phyloP scores from a whole-genome alignment of 306 rosid species.

The Vicia faba region DNA sequence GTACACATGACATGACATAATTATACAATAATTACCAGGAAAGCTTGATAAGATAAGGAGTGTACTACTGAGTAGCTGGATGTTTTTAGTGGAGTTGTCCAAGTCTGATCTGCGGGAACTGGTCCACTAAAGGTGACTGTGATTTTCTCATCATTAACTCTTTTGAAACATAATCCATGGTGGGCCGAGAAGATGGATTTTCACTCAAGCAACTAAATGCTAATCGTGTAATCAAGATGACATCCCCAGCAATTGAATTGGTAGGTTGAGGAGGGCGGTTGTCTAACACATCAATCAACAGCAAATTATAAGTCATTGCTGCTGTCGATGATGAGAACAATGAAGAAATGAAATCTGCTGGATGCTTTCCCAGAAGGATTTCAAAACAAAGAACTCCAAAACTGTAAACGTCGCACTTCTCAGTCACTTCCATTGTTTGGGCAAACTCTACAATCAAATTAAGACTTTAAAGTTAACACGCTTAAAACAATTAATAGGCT shows the following conservation, averaged over 20 bases:
- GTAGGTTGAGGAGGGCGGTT: neutral
- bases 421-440: conserved; percentile 20
- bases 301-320: neutral
- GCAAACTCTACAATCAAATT: conserved; percentile 32
- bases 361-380: conserved; percentile 34
- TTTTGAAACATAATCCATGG: conserved; percentile 33
- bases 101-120: conserved; percentile 20
- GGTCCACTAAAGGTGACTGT: conserved; percentile 19
- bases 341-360: conserved; percentile 11
- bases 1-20: neutral
- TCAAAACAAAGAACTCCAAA: conserved; percentile 33
- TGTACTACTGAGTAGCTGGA: neutral
- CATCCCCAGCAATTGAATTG: neutral
- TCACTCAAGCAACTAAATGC: conserved; percentile 30
- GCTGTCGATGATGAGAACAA: conserved; percentile 20
- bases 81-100: conserved; percentile 34
- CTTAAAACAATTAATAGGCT: neutral
- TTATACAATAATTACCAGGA: neutral
- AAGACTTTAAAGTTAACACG: neutral
- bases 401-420: conserved; percentile 35
- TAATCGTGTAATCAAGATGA: conserved; percentile 27
- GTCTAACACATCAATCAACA: conserved; percentile 24
- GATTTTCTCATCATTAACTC: conserved; percentile 18
- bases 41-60: neutral
- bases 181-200: conserved; percentile 36